These are phyloP conservation scores for Phytophthora vignae DNA, from an alignment of 352 stramenopile genomes.

Conservation along the genomic window DNA sequence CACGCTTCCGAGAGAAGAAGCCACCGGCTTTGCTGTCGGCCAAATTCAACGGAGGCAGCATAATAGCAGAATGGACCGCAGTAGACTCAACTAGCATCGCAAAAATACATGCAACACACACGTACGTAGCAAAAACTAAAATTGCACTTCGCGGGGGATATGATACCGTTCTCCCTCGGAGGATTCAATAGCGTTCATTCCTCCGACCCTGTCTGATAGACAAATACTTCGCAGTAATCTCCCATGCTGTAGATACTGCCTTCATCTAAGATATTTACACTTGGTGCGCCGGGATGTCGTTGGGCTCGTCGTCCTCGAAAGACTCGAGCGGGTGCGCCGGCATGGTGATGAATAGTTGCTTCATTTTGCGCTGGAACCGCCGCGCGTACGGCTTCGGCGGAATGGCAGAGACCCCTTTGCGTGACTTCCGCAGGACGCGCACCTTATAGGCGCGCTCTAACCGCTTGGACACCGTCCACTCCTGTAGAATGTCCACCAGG, in stretches of 20 bases:
- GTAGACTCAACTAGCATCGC: neutral
- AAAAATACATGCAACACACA: conserved; percentile 1
- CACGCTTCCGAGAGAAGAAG: conserved; percentile 47
- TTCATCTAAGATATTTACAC: conserved; percentile 34
- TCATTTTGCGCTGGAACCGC: conserved; percentile 89
- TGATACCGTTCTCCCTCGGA: neutral
- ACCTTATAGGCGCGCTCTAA: conserved; percentile 88
- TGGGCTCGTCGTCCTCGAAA: conserved; percentile 39
- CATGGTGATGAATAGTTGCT: conserved; percentile 79
- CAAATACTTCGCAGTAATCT: conserved; percentile 19
- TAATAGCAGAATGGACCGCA: conserved; percentile 14
- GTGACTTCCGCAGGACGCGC: conserved; percentile 74
- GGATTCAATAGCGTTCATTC: conserved; percentile 32
- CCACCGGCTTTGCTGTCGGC: conserved; percentile 35
- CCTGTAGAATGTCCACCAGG: conserved; percentile 91
- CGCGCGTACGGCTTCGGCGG: conserved; percentile 71
- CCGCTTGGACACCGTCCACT: conserved; percentile 86
- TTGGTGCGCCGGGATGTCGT: conserved; percentile 29
- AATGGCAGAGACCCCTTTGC: conserved; percentile 80
- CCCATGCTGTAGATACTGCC: neutral
- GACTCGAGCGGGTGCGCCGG: conserved; percentile 29
- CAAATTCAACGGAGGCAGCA: conserved; percentile 57
- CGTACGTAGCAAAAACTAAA: neutral
- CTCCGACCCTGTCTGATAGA: conserved; percentile 2
- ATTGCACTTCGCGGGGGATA: neutral